Conservation (phyloP, 345 rosid species). For the Eutrema yunnanense region DNA sequence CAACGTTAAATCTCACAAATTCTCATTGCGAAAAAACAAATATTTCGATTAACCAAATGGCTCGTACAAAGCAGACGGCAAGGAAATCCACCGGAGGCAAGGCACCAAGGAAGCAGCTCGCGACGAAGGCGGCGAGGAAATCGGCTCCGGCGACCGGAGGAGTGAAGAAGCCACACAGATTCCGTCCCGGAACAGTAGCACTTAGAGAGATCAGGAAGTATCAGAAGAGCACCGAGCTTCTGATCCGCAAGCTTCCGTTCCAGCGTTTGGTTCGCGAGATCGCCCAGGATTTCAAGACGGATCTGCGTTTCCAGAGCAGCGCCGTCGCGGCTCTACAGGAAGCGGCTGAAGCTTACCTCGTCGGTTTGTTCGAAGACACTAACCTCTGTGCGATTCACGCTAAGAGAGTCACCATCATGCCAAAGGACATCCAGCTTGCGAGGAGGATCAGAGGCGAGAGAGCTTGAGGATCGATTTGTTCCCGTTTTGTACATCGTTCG, state of each 20-base stretch:
- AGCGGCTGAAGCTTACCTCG: slow-evolving; percentile 51
- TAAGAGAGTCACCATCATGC: too few species aligned
- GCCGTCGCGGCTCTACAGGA: slow-evolving; percentile 56
- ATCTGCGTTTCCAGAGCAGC: slow-evolving; percentile 49
- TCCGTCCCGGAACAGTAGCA: slow-evolving; percentile 55
- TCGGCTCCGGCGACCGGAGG: slow-evolving; percentile 36
- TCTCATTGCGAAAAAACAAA: too few species aligned
- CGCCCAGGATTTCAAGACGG: slow-evolving; percentile 59
- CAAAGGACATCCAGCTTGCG: too few species aligned
- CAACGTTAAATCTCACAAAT: neutral
- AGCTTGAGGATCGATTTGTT: slow-evolving; percentile 15
- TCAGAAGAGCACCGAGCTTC: too few species aligned
- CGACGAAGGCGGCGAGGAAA: slow-evolving; percentile 36
- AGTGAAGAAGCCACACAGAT: slow-evolving; percentile 60
- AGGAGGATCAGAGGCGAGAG: slow-evolving; percentile 45
- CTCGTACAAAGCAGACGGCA: slow-evolving; percentile 51
- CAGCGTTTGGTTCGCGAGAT: slow-evolving; percentile 37
- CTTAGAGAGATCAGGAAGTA: slow-evolving; percentile 49
- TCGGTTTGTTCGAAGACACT: slow-evolving; percentile 53
- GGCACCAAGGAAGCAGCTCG: slow-evolving; percentile 51
- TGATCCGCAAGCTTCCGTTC: too few species aligned
- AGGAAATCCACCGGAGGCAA: slow-evolving; percentile 55
- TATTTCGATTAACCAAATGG: slow-evolving; percentile 16
- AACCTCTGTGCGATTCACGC: too few species aligned
- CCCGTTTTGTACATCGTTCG: neutral